These are phyloP conservation scores for Aureobasidium sp. DNA, from an alignment of 2,329 filamentous ascomycete species.

Conservation along the genomic window DNA sequence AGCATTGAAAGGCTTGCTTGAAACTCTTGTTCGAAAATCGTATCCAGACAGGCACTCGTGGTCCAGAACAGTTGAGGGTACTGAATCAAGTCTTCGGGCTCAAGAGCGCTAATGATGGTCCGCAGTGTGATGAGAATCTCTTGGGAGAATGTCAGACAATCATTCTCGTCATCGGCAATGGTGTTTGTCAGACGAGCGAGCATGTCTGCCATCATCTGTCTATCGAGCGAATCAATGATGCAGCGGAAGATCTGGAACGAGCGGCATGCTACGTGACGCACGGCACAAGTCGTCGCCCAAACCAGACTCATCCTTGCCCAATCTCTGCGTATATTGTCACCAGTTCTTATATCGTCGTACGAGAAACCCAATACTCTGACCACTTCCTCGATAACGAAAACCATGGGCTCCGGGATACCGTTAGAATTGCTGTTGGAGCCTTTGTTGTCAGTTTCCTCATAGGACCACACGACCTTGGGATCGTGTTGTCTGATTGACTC, in stretches of 20 bases:
- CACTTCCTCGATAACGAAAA: conserved; percentile 71
- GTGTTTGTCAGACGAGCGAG: conserved; percentile 91
- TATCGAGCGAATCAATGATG: conserved; percentile 82
- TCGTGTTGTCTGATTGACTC: conserved; percentile 82
- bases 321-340: conserved; percentile 67
- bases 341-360: conserved; percentile 49
- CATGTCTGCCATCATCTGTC: conserved; percentile 95
- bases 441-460: conserved; percentile 84
- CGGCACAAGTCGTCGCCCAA: conserved; percentile 95
- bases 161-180: conserved; percentile 84
- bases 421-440: conserved; percentile 56
- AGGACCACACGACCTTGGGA: conserved; percentile 79
- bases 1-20: conserved; percentile 88
- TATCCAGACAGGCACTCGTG: conserved; percentile 90
- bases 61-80: conserved; percentile 98
- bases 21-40: conserved; percentile 93
- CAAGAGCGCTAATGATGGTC: conserved; percentile 79
- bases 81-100: conserved; percentile 69
- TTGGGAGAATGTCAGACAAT: conserved; percentile 96
- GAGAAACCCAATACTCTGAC: conserved; percentile 77
- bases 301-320: conserved; percentile 87
- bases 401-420: conserved; percentile 81
- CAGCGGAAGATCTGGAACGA: conserved; percentile 98
- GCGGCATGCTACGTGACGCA: conserved; percentile 87
- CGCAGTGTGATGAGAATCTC: conserved; percentile 93